These are phyloP conservation scores for Thielaviopsis euricoi DNA, from an alignment of 2,329 filamentous ascomycete species.

Conservation along the genomic window DNA sequence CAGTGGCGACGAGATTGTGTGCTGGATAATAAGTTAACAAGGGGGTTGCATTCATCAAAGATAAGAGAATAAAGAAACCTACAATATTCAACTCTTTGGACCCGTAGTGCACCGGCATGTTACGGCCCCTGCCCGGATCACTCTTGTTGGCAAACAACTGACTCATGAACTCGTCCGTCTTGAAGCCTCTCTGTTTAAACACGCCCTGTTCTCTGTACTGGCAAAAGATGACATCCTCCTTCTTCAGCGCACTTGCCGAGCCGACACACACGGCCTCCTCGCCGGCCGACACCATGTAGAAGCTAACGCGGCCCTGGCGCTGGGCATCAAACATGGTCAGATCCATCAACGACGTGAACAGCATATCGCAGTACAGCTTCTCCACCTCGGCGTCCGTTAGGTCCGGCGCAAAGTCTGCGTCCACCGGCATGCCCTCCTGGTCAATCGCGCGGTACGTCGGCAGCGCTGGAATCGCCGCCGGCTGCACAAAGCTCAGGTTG, in stretches of 20 bases:
- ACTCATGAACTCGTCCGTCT: slow-evolving; percentile 78
- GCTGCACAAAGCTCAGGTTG: slow-evolving; percentile 58
- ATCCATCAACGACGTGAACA: slow-evolving; percentile 71
- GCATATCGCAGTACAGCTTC: slow-evolving; percentile 48
- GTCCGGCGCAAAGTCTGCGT: slow-evolving; percentile 52
- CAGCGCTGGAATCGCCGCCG: slow-evolving; percentile 57
- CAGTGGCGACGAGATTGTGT: slow-evolving; percentile 68
- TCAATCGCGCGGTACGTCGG: slow-evolving; percentile 86
- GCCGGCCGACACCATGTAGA: slow-evolving; percentile 94
- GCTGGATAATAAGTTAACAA: slow-evolving; percentile 26
- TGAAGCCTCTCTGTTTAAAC: slow-evolving; percentile 78
- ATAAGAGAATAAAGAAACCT: too few species aligned
- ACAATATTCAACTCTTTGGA: slow-evolving; percentile 71
- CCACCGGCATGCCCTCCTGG: slow-evolving; percentile 70
- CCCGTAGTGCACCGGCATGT: slow-evolving; percentile 97
- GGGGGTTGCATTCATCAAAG: too few species aligned
- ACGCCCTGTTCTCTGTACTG: slow-evolving; percentile 92
- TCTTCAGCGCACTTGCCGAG: slow-evolving; percentile 65
- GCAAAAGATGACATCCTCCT: slow-evolving; percentile 78
- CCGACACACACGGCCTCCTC: slow-evolving; percentile 91
- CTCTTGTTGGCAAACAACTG: slow-evolving; percentile 80
- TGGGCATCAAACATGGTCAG: slow-evolving; percentile 97
- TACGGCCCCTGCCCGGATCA: slow-evolving; percentile 67
- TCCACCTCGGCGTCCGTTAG: slow-evolving; percentile 46
- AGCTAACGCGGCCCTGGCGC: slow-evolving; percentile 79